Evolutionary conservation across 352 stramenopile genomes (phyloP).

Genomic region (Globisporangium uncinulatum): DNA sequence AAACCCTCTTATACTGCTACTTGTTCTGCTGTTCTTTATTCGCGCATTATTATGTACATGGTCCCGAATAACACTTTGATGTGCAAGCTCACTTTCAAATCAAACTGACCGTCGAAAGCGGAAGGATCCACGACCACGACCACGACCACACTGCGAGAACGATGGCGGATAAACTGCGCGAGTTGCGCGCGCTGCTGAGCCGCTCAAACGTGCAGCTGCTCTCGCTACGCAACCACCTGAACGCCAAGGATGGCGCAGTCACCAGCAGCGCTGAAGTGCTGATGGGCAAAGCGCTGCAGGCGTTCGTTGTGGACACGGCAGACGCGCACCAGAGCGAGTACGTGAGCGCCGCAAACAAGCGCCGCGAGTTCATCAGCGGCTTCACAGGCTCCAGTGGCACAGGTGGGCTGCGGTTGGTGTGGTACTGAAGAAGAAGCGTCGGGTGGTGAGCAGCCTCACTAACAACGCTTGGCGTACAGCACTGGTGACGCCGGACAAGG

Average conservation of each 20-base stretch:
- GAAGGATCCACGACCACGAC: not conserved
- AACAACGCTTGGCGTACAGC: slow-evolving; percentile 18
- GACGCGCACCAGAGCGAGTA: slow-evolving; percentile 99
- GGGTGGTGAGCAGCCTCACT: not conserved
- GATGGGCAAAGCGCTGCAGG: slow-evolving; percentile 56
- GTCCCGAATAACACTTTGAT: no score
- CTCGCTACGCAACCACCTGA: slow-evolving; percentile 48
- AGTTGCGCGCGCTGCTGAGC: slow-evolving; percentile 56
- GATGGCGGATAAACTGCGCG: slow-evolving; percentile 53
- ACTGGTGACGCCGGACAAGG: slow-evolving; percentile 77
- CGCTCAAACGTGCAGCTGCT: slow-evolving; percentile 63
- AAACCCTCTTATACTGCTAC: no score
- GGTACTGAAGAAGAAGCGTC: not conserved
- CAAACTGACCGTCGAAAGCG: not conserved
- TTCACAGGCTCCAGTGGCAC: slow-evolving; percentile 98
- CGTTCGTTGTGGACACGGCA: slow-evolving; percentile 94
- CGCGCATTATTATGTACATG: no score
- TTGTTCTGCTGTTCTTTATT: no score
- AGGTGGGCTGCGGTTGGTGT: slow-evolving; percentile 19
- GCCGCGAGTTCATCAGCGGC: slow-evolving; percentile 92
- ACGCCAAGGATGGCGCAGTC: slow-evolving; percentile 26
- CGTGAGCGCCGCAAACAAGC: slow-evolving; percentile 93
- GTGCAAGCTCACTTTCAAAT: no score
- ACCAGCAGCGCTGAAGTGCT: slow-evolving; percentile 15
- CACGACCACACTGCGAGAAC: not conserved